These are phyloP conservation scores for Fusarium albosuccineum DNA, from an alignment of 2,329 filamentous ascomycete genomes.

Conservation along the genomic window DNA sequence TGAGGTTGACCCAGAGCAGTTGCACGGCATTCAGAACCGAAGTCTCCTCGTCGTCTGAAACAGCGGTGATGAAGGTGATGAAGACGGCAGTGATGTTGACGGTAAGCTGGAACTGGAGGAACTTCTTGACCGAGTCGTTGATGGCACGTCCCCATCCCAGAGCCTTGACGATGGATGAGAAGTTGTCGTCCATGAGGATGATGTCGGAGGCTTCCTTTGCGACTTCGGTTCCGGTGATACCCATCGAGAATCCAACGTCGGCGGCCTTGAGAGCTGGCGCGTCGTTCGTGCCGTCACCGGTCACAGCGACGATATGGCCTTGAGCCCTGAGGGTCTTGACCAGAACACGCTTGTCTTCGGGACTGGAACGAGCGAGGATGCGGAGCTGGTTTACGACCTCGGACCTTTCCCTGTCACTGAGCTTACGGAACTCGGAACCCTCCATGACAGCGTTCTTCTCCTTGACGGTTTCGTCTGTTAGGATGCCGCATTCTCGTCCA, in stretches of 20 bases:
- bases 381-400: constrained; percentile 72
- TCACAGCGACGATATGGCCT: constrained; percentile 75
- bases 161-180: constrained; percentile 74
- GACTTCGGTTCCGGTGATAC: constrained; percentile 75
- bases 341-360: constrained; percentile 76
- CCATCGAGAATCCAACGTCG: constrained; percentile 77
- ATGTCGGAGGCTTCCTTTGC: constrained; percentile 75
- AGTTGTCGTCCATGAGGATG: constrained; percentile 76
- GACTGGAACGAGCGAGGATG: constrained; percentile 76
- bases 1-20: constrained; percentile 77
- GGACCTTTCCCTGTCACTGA: constrained; percentile 61
- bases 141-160: constrained; percentile 76
- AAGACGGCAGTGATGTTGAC: constrained; percentile 78
- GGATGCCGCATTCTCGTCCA: constrained; percentile 58
- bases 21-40: constrained; percentile 76
- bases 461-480: constrained; percentile 71
- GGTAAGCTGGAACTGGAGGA: constrained; percentile 77
- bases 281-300: constrained; percentile 76
- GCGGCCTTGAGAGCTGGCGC: constrained; percentile 75
- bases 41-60: constrained; percentile 64
- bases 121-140: constrained; percentile 77
- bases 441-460: constrained; percentile 61
- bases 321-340: constrained; percentile 74
- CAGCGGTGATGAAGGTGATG: constrained; percentile 73
- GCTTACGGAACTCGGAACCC: constrained; percentile 67